A percentile compares a stretch with the other conserved stretches of the same genome.
Conservation (phyloP, 2,329 filamentous ascomycete genomes). For the Alternaria ventricosa region DNA sequence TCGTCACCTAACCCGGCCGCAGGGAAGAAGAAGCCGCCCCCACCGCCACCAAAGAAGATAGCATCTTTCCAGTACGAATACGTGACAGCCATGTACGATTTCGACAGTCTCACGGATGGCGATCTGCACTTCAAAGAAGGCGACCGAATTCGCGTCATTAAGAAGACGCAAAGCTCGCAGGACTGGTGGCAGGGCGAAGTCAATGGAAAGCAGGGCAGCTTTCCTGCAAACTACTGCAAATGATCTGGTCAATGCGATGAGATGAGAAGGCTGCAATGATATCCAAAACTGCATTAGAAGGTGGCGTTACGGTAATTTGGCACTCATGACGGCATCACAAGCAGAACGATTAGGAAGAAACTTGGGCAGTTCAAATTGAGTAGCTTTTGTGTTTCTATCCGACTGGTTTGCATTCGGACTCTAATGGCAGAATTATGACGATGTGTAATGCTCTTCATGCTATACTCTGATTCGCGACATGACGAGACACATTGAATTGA, state of each 20-base stretch:
- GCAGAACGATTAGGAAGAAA: background rate
- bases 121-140: slow-evolving; percentile 79
- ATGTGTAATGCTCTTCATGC: background rate
- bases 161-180: slow-evolving; percentile 79
- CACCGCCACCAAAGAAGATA: slow-evolving; percentile 69
- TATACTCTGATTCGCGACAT: too few relatives aligned
- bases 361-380: background rate
- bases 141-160: slow-evolving; percentile 76
- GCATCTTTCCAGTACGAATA: slow-evolving; percentile 60
- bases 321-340: background rate
- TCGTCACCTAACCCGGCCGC: slow-evolving; percentile 52
- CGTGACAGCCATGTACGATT: slow-evolving; percentile 78
- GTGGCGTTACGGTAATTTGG: slow-evolving; percentile 13
- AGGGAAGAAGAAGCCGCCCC: slow-evolving; percentile 75
- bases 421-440: background rate
- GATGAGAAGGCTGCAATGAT: slow-evolving; percentile 11
- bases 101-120: slow-evolving; percentile 70
- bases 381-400: background rate
- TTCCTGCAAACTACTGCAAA: slow-evolving; percentile 84
- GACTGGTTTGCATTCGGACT: background rate
- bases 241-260: slow-evolving; percentile 11
- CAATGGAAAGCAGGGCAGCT: slow-evolving; percentile 70
- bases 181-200: slow-evolving; percentile 90
- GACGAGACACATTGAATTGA: too few relatives aligned
- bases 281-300: slow-evolving; percentile 34